Percentiles rank a stretch among this genome's conserved stretches.
Evolutionary conservation across 225 moss, liverwort and hornwort genomes (phyloP).

Genomic region (Rhytidiadelphus loreus): DNA sequence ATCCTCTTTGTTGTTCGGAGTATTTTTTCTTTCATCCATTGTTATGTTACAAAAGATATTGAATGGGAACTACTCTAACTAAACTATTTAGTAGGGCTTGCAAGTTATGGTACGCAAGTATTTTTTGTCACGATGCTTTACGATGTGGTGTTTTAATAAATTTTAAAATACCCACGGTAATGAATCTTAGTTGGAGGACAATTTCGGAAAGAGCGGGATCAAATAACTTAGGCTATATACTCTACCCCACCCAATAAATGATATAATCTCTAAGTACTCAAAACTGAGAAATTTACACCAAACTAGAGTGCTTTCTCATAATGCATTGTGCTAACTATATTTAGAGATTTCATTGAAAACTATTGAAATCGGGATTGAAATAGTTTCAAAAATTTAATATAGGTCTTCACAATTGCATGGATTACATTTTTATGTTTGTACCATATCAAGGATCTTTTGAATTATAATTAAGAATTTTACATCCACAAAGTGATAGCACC

Average conservation of each 20-base stretch:
- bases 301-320: neutral
- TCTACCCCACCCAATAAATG: neutral
- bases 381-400: neutral
- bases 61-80: neutral
- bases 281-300: neutral
- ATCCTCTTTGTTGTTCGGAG: fast-evolving
- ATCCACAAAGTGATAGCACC: neutral
- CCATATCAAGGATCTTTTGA: neutral
- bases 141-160: fast-evolving
- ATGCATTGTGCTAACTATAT: neutral
- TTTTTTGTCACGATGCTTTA: neutral
- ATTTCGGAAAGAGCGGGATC: fast-evolving
- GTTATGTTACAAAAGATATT: no score
- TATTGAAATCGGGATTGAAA: no score
- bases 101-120: fast-evolving
- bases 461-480: neutral
- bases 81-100: neutral
- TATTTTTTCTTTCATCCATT: no score
- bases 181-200: no score
- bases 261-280: fast-evolving
- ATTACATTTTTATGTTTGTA: neutral
- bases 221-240: neutral
- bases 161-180: fast-evolving
- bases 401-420: neutral
- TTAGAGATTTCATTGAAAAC: neutral